phyloP scores from a whole-genome alignment of 2,329 filamentous ascomycete species.

The Cladophialophora immunda region DNA sequence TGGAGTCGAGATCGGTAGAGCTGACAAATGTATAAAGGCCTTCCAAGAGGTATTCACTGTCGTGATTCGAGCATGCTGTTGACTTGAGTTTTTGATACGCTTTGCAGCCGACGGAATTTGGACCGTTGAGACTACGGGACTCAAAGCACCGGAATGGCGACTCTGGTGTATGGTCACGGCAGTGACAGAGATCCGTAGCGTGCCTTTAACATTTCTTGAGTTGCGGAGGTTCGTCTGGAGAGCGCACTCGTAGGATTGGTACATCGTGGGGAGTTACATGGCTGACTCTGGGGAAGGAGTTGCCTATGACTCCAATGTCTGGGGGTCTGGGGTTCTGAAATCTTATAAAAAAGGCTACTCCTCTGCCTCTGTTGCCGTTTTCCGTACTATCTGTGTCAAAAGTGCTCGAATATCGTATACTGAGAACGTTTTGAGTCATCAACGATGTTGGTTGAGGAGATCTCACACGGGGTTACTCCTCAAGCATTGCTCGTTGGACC shows the following conservation, averaged over 20 bases:
- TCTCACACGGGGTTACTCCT: no score
- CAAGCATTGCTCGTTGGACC: no score
- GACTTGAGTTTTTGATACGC: no score
- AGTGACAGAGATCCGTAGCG: conserved; percentile 8
- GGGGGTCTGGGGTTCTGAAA: neutral
- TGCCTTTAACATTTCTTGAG: neutral
- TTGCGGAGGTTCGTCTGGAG: neutral
- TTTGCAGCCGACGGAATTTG: no score
- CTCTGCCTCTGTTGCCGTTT: no score
- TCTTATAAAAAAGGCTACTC: no score
- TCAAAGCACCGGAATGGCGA: neutral
- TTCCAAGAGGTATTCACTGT: neutral
- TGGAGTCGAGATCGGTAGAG: neutral
- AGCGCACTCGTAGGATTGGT: neutral
- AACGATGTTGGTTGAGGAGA: no score
- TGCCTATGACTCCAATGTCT: no score
- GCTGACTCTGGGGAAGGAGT: neutral
- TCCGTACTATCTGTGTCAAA: no score
- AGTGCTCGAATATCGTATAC: no score
- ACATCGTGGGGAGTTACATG: neutral
- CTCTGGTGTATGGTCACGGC: neutral
- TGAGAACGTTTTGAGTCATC: no score
- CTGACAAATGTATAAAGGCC: conserved; percentile 8
- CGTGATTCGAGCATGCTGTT: no score
- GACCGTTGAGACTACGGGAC: neutral